Conservation (phyloP, 208 protist species). For the Histomonas meleagridis region DNA sequence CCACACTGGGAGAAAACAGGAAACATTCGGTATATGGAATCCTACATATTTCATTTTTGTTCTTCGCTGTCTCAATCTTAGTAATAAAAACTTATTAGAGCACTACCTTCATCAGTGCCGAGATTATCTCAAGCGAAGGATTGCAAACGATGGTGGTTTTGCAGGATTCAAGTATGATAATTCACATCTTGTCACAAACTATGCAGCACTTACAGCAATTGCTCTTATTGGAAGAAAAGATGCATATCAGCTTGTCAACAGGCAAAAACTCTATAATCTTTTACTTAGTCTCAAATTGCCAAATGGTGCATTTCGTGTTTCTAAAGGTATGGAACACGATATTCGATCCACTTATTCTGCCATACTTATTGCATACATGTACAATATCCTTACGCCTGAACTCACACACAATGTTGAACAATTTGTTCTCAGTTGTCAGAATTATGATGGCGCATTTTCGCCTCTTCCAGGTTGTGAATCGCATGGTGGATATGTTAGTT, state of each 20-base stretch:
- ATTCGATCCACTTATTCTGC: conserved; percentile 43
- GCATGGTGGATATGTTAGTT: conserved; percentile 50
- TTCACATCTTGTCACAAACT: conserved; percentile 26
- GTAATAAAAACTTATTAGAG: neutral
- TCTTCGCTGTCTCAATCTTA: neutral
- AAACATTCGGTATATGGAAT: neutral
- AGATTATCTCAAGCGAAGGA: neutral
- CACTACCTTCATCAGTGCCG: neutral
- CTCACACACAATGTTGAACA: neutral
- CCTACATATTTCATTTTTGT: neutral
- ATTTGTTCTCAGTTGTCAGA: neutral
- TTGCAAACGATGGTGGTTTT: neutral
- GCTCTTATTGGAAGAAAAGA: conserved; percentile 49
- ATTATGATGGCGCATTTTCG: conserved; percentile 13
- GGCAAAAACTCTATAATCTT: conserved; percentile 32
- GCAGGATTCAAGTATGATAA: neutral
- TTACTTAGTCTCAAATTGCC: conserved; percentile 34
- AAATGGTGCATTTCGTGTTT: conserved; percentile 59
- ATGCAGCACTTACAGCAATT: conserved; percentile 59
- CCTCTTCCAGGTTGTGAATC: conserved; percentile 39
- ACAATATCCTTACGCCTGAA: neutral
- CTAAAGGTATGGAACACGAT: conserved; percentile 60
- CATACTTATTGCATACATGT: neutral
- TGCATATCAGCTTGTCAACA: conserved; percentile 36
- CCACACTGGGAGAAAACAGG: neutral